These are phyloP conservation scores for Sporothrix mexicana DNA, from an alignment of 2,329 filamentous ascomycete species.

Conservation along the genomic window DNA sequence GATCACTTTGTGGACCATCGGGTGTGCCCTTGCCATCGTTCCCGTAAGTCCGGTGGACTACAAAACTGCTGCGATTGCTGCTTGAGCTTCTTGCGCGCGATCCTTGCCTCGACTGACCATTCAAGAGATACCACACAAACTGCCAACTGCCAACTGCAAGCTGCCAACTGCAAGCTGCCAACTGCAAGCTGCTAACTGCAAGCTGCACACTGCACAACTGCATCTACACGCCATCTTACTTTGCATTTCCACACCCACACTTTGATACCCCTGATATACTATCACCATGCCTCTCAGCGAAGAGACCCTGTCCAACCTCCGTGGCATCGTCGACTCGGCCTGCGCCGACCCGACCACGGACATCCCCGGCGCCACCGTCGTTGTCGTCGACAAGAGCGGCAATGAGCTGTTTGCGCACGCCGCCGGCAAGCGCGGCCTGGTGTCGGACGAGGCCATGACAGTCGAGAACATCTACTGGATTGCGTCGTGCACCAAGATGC, in stretches of 20 bases:
- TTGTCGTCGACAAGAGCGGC: slow-evolving; percentile 56
- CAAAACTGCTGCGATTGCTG: slow-evolving; percentile 23
- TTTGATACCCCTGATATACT: neutral
- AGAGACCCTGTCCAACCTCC: slow-evolving; percentile 38
- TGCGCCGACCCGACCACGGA: slow-evolving; percentile 47
- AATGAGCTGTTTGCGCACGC: slow-evolving; percentile 56
- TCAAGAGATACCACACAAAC: too few relatives aligned
- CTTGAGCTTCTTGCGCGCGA: neutral
- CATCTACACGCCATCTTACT: neutral
- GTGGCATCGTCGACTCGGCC: slow-evolving; percentile 47
- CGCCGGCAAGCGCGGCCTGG: slow-evolving; percentile 54
- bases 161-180: too few relatives aligned
- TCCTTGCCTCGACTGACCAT: neutral
- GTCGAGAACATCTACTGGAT: slow-evolving; percentile 67
- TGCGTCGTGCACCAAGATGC: slow-evolving; percentile 63
- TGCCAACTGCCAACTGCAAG: too few relatives aligned
- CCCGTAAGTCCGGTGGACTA: slow-evolving; percentile 17
- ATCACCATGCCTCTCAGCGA: slow-evolving; percentile 36
- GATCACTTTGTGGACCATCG: slow-evolving; percentile 3
- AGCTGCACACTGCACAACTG: neutral
- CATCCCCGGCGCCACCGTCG: slow-evolving; percentile 54
- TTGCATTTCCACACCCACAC: neutral
- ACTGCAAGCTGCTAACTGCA: neutral
- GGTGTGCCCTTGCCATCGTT: neutral
- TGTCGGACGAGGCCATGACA: slow-evolving; percentile 57